These are phyloP conservation scores for Komagataella pseudopastoris DNA, from an alignment of 805 yeast species.

Conservation along the genomic window DNA sequence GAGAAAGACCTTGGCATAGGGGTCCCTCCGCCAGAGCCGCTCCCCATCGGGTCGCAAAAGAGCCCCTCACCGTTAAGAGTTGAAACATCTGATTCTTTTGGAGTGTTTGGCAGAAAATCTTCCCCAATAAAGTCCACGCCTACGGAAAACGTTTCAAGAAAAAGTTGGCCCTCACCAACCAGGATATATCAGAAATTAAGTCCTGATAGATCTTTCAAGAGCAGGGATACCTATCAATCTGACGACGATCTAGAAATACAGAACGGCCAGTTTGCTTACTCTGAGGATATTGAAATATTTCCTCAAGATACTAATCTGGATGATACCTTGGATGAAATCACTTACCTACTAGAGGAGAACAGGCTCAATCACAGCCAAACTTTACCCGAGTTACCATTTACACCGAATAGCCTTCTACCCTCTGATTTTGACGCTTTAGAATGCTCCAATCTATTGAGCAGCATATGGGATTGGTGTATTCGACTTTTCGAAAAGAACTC, in stretches of 20 bases:
- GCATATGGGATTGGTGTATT: background rate
- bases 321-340: background rate
- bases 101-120: background rate
- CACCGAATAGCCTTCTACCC: background rate
- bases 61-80: background rate
- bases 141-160: background rate
- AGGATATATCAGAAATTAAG: background rate
- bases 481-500: background rate
- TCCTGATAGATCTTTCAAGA: background rate
- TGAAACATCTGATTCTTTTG: background rate
- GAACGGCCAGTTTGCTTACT: background rate
- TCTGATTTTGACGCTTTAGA: background rate
- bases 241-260: background rate
- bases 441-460: background rate
- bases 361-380: background rate
- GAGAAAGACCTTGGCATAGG: background rate
- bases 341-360: background rate
- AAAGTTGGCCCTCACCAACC: background rate
- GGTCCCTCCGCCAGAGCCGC: background rate
- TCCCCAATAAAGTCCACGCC: background rate
- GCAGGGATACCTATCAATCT: background rate
- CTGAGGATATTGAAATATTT: background rate
- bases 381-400: background rate
- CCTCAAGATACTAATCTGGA: background rate
- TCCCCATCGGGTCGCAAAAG: background rate